Base-by-base conservation (phyloP, 164 flowering plant species). In the Platanus orientalis region DNA sequence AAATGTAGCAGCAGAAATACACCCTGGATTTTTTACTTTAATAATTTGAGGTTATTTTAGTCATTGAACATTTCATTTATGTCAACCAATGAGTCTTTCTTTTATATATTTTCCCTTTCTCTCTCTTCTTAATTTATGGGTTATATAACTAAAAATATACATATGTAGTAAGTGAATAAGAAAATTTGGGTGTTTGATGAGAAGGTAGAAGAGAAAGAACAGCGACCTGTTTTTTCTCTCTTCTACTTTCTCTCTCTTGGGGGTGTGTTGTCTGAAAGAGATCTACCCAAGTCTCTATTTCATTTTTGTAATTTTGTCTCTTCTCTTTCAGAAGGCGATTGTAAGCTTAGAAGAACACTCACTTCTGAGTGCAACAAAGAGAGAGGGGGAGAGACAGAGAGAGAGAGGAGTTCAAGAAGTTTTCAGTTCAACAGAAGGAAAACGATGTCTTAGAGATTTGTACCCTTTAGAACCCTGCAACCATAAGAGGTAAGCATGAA, bases 381-480 rank as follows among this genome's bases (percentile, higher is more conserved):
- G 29, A 48, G 57, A 66, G 57, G 61, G 47, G 48, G 62, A 62
- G 65, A 71, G 60, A 76, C 52, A 73, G 51, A 66, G 75, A 64
- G 28, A 76, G 66, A 64, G 66, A 30, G 63, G 69, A 58, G 68
- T 62, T 76, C 62, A 72, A 63, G 64, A 70, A 72, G 72, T 69
- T 78, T 71, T 76, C 82, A 71, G 60, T 63, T 72, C 69, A 66
- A 45, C 72, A 71, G 78, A 75, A 76, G 75, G 87, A 83, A 77
- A 83, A 77, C 79, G 87, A 83, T 81, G 79, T 72, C 75, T 79
- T 69, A 76, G 76, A 75, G 77, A 65, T 76, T 72, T 66, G 44
- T 76, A 57, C 67, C 68, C 75, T 74, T 75, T 76, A 71, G 59
- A 57, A 21, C 60, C 71, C 82, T 80, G 80, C 83, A 78, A 67